Evolutionary conservation across 768 basidiomycete genomes (phyloP), one percentile per base, ranked within the genome.

Genomic region (Mycena latifolia): DNA sequence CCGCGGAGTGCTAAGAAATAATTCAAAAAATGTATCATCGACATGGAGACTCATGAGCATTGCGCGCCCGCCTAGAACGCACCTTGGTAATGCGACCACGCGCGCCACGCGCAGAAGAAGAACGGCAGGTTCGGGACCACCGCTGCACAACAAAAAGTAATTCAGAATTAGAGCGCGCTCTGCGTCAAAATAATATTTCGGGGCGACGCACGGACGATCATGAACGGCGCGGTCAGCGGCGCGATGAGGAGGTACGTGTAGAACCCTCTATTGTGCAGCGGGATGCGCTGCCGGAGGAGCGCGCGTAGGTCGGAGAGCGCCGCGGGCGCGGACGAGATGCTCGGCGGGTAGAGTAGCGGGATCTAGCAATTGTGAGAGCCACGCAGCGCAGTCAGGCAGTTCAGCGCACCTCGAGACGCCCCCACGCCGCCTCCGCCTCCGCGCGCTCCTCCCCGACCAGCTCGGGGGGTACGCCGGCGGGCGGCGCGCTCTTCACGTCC

Each of bases 81-180:
- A 92, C 92, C 92, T 84, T 83, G 86, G 74, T 90, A 94, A 76
- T 95, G 93, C 43, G 89, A 90, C 92, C 92, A 95, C 46, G 92
- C 89, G 47, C 93, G 84, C 93, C 93, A 95, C 12, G 83, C 86
- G 71, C 92, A 93, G 77, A 92, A 95, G 80, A 95, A 93, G 75
- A 95, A 90, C 0, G 93, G 93, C 24, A 95, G 77, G 74, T 95
- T 95, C 31, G 93, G 93, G 77, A 94, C 87, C 47, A 94, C 74
- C 27, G 93, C 93, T 94, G 63, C 20, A 29, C 46, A 58, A n/a
- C n/a, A n/a, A n/a, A n/a, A 3, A 27, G 24, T 28, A 43, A 29
- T 15, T 27, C 8, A n/a, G 43, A 22, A 12, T 28, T 18, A 35
- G 41, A 54, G 27, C n/a, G n/a, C n/a, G n/a, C n/a, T n/a, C 14